Evolutionary conservation across 1,284 basidiomycete species (phyloP), one percentile per base, ranked within the genome.

Genomic region (Melampsora americana): DNA sequence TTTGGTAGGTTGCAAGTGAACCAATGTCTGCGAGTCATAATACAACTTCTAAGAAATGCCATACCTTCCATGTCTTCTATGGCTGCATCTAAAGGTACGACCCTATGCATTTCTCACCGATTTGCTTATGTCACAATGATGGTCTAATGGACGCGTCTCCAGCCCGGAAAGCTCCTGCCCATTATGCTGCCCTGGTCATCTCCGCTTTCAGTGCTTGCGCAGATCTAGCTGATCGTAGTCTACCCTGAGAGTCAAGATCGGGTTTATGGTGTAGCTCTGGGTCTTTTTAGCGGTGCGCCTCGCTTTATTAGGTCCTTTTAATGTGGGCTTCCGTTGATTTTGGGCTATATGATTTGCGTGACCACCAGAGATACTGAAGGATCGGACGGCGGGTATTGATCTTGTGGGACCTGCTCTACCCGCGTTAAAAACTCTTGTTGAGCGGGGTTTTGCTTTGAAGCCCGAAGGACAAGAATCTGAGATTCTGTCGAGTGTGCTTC

Each of bases 11-110:
- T 59, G 72, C 59, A 82, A 81, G 85, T 84, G 81, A 85, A 88
- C n/a, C 91, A 92, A 79, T 93, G 92, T 81, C 83, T 95, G 53
- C 86, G 90, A 53, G 88, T 93, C 42, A 91, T 93, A 79, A 88
- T 92, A 0, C 90, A 91, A 81, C 86, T 92, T 42, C 82, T 97
- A 46, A 88, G 89, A 62, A 88, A 91, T 78, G 87, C 88, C 5
- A 88, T 89, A 61, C 87, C 89, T 14, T 65, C 50, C 0, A 85
- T 86, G 59, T 85, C 73, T 23, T 68, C 73, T 23, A 75, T 75
- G 73, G 73, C 66, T 9, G 66, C 39, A 18, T 75, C 73, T 1
- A 68, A 68, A 75, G 73, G 85, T 85, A 20, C 85, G 87, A 86
- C 4, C 14, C 12, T 39, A 70, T 65, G 30, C 44, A 6, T 48